A percentile compares a stretch with the other conserved stretches of the same genome.
These are phyloP conservation scores for Magnusiomyces starmeri DNA, from an alignment of 1,139 yeast genomes.

Conservation along the genomic window DNA sequence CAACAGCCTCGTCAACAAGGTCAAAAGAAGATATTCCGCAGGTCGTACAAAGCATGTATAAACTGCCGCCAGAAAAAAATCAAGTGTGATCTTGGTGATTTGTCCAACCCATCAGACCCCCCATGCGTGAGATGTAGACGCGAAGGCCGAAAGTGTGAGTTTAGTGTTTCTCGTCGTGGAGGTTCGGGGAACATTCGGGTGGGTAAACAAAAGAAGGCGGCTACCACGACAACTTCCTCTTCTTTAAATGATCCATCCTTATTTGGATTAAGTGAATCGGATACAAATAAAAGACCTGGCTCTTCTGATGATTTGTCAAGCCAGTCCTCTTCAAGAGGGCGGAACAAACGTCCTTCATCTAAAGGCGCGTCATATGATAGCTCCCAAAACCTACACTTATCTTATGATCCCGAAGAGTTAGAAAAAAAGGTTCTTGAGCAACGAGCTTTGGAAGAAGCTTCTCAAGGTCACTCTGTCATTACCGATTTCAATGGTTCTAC, in stretches of 20 bases:
- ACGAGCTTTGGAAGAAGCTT: background rate
- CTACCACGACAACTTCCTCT: background rate
- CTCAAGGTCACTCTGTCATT: background rate
- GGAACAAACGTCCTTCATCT: too few relatives aligned
- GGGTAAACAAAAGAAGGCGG: conserved; percentile 32
- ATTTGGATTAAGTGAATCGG: background rate
- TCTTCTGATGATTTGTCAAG: background rate
- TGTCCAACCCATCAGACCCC: conserved; percentile 65
- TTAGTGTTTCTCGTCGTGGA: conserved; percentile 59
- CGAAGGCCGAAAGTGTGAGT: conserved; percentile 73
- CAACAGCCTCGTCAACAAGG: background rate
- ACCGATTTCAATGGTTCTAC: background rate
- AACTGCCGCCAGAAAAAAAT: conserved; percentile 79
- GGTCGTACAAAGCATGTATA: conserved; percentile 78
- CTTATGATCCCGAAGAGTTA: background rate
- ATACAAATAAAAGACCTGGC: background rate
- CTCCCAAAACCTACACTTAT: background rate
- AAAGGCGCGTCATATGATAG: too few relatives aligned
- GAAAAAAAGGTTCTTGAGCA: background rate
- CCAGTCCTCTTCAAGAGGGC: too few relatives aligned
- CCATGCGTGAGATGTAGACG: conserved; percentile 82
- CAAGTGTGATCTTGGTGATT: conserved; percentile 75
- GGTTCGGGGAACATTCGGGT: conserved; percentile 43
- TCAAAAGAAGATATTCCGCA: conserved; percentile 34
- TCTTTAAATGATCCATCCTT: too few relatives aligned